Evolutionary conservation across 768 basidiomycete species (phyloP), one percentile per base, ranked within the genome.

Genomic region (Astraeus odoratus): DNA sequence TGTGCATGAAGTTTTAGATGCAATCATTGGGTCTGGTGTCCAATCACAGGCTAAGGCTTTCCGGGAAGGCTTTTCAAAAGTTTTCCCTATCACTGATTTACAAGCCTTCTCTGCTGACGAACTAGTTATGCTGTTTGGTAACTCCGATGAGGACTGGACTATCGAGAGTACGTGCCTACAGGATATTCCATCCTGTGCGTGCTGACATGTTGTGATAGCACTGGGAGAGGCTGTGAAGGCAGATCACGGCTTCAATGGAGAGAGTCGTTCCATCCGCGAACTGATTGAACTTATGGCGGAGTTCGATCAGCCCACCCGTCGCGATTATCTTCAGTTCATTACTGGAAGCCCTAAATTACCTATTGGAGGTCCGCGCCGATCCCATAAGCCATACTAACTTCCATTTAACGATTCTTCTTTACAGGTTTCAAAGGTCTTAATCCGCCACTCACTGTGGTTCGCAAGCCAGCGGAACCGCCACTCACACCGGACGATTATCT

Each of bases 71-170:
- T 95, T 95, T 65, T 92, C 90, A 1, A 91, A 93, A 60, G 93
- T 98, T 24, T 98, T 99, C 75, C 89, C 95, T 4, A 81, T 98
- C 37, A 69, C 75, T 22, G 94, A 99, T 57, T 69, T 99, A 24
- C 81, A 86, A 53, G 87, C 90, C 5, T 99, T 99, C 68, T 86
- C 94, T 29, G 77, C 90, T 4, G 90, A 96, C 47, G 96, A 99
- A 64, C 68, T 99, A n/a, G 86, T 87, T 13, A 87, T 95, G 78
- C 72, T 98, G 18, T 95, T 97, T 57, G 95, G 95, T 15, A 94
- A 94, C 55, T 81, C 86, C 8, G 91, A 97, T n/a, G 96, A 99
- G 59, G 96, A 99, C 60, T 99, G 96, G 96, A 82, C 78, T 49
- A 60, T 74, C 9, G 93, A 96, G 64, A 91, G 94, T 97, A 63